phyloP scores from a whole-genome alignment of 2,329 filamentous ascomycete genomes.

The Chaetomiaceae sp. region DNA sequence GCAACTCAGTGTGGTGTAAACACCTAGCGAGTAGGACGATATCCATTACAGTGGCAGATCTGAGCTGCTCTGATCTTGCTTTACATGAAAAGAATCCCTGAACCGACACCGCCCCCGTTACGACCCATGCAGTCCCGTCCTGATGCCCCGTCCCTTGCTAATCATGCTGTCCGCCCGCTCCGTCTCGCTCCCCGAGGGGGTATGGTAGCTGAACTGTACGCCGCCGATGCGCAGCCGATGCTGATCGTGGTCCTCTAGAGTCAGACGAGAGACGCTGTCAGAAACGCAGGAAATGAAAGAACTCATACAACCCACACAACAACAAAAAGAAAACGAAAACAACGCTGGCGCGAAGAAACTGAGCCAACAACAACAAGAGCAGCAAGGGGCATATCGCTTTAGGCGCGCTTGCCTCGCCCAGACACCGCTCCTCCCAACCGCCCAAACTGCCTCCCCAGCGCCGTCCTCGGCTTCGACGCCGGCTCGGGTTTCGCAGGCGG shows the following conservation, averaged over 20 bases:
- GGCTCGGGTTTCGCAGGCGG: constrained; percentile 33
- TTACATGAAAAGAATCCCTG: no score
- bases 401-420: constrained; percentile 52
- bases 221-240: constrained; percentile 10
- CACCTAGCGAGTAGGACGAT: no score
- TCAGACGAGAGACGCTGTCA: constrained; percentile 7
- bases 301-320: not conserved
- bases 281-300: constrained; percentile 4
- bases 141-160: constrained; percentile 2
- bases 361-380: no score
- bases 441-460: constrained; percentile 62
- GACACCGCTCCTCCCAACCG: constrained; percentile 65
- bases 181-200: constrained; percentile 15
- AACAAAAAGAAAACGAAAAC: not conserved
- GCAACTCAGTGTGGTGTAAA: not conserved
- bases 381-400: no score
- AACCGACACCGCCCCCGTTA: no score
- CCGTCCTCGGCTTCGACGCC: constrained; percentile 53
- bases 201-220: constrained; percentile 12
- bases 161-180: constrained; percentile 12
- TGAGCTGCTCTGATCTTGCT: no score
- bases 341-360: not conserved
- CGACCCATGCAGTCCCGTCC: not conserved
- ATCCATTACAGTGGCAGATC: no score
- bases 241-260: constrained; percentile 14